Percentiles rank a stretch among this genome's conserved stretches.
Evolutionary conservation across 2,329 filamentous ascomycete genomes (phyloP).

Genomic region (Exophiala phaeomuriformis): DNA sequence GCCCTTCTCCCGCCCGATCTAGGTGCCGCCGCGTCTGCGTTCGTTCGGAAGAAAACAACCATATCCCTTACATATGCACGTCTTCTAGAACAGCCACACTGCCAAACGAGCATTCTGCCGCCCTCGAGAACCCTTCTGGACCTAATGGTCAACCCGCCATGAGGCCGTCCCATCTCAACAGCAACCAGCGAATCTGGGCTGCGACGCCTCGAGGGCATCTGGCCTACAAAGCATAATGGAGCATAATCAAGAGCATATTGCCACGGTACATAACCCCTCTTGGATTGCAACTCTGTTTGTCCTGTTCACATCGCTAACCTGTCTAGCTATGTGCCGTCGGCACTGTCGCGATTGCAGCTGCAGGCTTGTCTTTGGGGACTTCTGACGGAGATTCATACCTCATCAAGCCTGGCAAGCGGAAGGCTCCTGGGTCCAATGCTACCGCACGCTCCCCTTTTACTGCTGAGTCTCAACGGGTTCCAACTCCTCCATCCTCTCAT

Average conservation of each 20-base stretch:
- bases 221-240: slow-evolving; percentile 20
- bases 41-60: slow-evolving; percentile 1
- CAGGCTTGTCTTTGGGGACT: slow-evolving; percentile 52
- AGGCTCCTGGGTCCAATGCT: slow-evolving; percentile 32
- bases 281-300: neutral
- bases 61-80: slow-evolving; percentile 30
- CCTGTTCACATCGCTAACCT: slow-evolving; percentile 7
- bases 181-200: slow-evolving; percentile 19
- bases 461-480: slow-evolving; percentile 28
- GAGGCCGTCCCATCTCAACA: slow-evolving; percentile 22
- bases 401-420: slow-evolving; percentile 32
- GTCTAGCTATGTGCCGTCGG: slow-evolving; percentile 56
- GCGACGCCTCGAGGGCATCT: slow-evolving; percentile 17
- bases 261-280: slow-evolving; percentile 14
- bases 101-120: slow-evolving; percentile 27
- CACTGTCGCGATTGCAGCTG: slow-evolving; percentile 54
- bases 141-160: slow-evolving; percentile 40
- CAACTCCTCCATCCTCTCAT: slow-evolving; percentile 28
- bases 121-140: slow-evolving; percentile 29
- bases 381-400: slow-evolving; percentile 32
- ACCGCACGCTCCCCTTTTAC: slow-evolving; percentile 13
- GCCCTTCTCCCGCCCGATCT: slow-evolving; percentile 9
- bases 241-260: slow-evolving; percentile 22
- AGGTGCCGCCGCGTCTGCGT: slow-evolving; percentile 1
- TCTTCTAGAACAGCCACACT: slow-evolving; percentile 30